Conservation (phyloP, 2,329 filamentous ascomycete genomes). For the Neurospora sp. region DNA sequence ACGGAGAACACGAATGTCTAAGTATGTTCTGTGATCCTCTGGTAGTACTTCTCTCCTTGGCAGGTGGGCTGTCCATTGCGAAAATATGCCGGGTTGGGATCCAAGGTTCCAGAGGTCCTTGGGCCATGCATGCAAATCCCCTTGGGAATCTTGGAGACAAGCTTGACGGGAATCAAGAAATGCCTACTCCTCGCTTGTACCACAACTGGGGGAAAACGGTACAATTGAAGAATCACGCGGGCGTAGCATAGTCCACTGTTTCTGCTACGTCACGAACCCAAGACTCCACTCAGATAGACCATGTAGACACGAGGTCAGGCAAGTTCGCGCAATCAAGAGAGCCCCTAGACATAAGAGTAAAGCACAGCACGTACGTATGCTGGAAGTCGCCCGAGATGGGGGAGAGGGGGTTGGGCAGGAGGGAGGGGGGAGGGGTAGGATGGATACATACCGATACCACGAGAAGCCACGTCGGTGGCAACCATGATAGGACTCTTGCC, state of each 20-base stretch:
- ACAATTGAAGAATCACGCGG: conserved; percentile 66
- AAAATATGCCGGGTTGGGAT: conserved; percentile 40
- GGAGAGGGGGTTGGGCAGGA: conserved; percentile 26
- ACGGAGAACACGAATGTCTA: conserved; percentile 32
- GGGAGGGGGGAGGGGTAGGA: conserved; percentile 31
- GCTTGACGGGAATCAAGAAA: conserved; percentile 71
- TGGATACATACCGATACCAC: conserved; percentile 99
- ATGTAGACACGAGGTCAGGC: conserved; percentile 79
- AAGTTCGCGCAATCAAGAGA: conserved; percentile 82
- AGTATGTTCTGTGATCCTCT: conserved; percentile 40
- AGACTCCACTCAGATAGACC: conserved; percentile 77
- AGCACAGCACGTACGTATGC: conserved; percentile 60
- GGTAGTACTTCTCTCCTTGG: conserved; percentile 43
- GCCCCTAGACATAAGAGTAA: conserved; percentile 87
- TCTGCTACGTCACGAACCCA: conserved; percentile 68
- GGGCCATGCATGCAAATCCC: conserved; percentile 19
- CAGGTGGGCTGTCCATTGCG: conserved; percentile 53
- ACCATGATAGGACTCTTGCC: conserved; percentile 99
- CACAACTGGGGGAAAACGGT: conserved; percentile 44
- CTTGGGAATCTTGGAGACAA: conserved; percentile 49
- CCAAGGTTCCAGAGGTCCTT: conserved; percentile 45
- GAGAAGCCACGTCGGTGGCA: conserved; percentile 97
- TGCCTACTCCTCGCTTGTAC: conserved; percentile 73
- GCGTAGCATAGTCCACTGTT: conserved; percentile 48
- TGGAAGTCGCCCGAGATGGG: conserved; percentile 36